Evolutionary conservation across 306 rosid genomes (phyloP).

Genomic region (Cyamopsis tetragonoloba): DNA sequence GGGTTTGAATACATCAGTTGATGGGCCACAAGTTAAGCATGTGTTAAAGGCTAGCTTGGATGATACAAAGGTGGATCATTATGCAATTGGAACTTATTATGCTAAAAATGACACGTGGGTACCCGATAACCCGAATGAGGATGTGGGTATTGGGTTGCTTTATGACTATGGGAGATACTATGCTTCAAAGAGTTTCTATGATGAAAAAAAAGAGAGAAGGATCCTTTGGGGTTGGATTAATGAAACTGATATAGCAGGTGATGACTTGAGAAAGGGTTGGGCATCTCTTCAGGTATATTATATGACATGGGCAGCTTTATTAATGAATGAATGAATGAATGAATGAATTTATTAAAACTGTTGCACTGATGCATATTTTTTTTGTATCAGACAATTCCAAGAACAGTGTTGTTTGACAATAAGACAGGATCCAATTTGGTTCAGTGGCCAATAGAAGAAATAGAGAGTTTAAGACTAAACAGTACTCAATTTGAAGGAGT

Average conservation of each 20-base stretch:
- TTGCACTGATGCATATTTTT: background rate
- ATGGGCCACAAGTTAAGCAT: constrained; percentile 52
- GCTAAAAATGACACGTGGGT: constrained; percentile 64
- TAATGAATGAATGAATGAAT: background rate
- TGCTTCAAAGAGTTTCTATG: constrained; percentile 78
- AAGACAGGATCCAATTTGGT: constrained; percentile 52
- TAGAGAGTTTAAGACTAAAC: constrained; percentile 60
- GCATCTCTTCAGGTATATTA: constrained; percentile 74
- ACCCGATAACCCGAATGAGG: constrained; percentile 65
- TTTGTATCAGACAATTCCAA: constrained; percentile 60
- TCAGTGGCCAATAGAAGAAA: constrained; percentile 75
- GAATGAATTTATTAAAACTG: background rate
- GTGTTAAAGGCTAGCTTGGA: constrained; percentile 74
- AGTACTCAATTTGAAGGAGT: constrained; percentile 42
- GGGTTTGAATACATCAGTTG: constrained; percentile 59
- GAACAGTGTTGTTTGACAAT: constrained; percentile 54
- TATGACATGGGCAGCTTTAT: background rate
- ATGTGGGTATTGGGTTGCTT: constrained; percentile 71
- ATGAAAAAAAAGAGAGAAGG: constrained; percentile 53
- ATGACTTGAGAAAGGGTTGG: constrained; percentile 72
- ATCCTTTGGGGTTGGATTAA: constrained; percentile 71
- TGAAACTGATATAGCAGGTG: constrained; percentile 58
- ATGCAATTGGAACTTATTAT: constrained; percentile 69
- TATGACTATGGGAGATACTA: constrained; percentile 73
- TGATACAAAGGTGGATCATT: constrained; percentile 50